phyloP scores from a whole-genome alignment of 345 rosid species.

The Geranium rotundifolium region DNA sequence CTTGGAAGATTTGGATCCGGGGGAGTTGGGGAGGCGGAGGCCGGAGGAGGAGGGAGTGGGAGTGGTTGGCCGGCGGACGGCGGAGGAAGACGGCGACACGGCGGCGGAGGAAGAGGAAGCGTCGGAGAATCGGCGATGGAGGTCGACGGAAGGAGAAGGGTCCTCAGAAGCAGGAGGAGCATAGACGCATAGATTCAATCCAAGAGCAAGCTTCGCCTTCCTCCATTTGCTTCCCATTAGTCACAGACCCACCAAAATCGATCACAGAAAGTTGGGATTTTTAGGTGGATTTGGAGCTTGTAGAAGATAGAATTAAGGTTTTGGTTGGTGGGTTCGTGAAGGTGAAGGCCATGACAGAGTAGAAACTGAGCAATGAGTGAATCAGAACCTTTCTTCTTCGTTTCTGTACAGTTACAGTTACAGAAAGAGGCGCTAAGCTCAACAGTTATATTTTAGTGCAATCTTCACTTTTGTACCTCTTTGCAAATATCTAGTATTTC shows the following conservation, averaged over 20 bases:
- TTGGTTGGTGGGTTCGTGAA: background rate
- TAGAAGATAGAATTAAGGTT: background rate
- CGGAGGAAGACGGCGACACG: conserved; percentile 10
- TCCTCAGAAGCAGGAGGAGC: conserved; percentile 51
- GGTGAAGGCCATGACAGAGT: background rate
- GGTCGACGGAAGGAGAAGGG: conserved; percentile 14
- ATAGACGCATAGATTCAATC: conserved; percentile 58
- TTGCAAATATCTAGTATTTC: background rate
- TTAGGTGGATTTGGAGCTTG: background rate
- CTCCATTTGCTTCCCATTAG: conserved; percentile 77
- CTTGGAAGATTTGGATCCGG: conserved; percentile 38
- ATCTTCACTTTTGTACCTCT: background rate
- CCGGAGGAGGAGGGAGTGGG: conserved; percentile 68
- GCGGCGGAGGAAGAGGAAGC: conserved; percentile 15
- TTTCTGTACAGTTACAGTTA: background rate
- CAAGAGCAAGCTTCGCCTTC: conserved; percentile 65
- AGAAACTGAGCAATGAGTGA: background rate
- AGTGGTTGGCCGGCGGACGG: conserved; percentile 26
- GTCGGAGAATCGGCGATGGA: conserved; percentile 27
- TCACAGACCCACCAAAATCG: background rate
- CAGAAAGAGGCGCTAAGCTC: background rate
- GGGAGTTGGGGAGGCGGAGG: conserved; percentile 42
- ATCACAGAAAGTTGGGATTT: background rate
- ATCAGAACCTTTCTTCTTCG: background rate
- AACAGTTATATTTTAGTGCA: background rate